Evolutionary conservation across 1,139 yeast species (phyloP).

Genomic region (Lodderomyces pseudojiufengensis): DNA sequence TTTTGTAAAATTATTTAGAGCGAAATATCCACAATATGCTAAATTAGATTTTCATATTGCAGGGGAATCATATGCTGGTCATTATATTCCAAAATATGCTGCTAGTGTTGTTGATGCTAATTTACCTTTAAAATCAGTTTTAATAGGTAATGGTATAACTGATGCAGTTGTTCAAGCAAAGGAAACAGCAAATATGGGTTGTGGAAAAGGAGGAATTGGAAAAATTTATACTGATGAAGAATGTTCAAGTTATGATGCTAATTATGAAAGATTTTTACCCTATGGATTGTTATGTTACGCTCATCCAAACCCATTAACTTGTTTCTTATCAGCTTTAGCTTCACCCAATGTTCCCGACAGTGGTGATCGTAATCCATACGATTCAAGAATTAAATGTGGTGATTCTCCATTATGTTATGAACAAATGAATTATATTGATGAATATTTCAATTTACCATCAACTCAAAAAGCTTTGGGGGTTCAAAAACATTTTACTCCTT

Average conservation of each 20-base stretch:
- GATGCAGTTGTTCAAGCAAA: slow-evolving; percentile 81
- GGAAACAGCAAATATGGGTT: slow-evolving; percentile 87
- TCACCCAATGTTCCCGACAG: slow-evolving; percentile 14
- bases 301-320: slow-evolving; percentile 70
- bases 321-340: slow-evolving; percentile 82
- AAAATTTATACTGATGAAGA: slow-evolving; percentile 19
- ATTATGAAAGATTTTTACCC: slow-evolving; percentile 73
- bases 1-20: slow-evolving; percentile 77
- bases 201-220: slow-evolving; percentile 67
- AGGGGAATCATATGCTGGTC: slow-evolving; percentile 95
- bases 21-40: slow-evolving; percentile 76
- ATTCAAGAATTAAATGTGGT: slow-evolving; percentile 75
- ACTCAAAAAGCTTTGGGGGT: slow-evolving; percentile 73
- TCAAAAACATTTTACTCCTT: slow-evolving; percentile 73
- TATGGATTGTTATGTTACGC: slow-evolving; percentile 78
- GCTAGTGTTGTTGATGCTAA: slow-evolving; percentile 48
- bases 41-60: slow-evolving; percentile 76
- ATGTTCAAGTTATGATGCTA: slow-evolving; percentile 6
- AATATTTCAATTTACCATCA: slow-evolving; percentile 28
- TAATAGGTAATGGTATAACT: slow-evolving; percentile 90
- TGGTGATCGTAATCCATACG: slow-evolving; percentile 83
- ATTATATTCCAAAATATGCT: slow-evolving; percentile 89
- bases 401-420: slow-evolving; percentile 71
- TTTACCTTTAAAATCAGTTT: slow-evolving; percentile 56
- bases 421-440: slow-evolving; percentile 26